Percentiles rank a stretch among this genome's conserved stretches.
phyloP scores from a whole-genome alignment of 2,329 filamentous ascomycete species.

The Claviceps citrina region DNA sequence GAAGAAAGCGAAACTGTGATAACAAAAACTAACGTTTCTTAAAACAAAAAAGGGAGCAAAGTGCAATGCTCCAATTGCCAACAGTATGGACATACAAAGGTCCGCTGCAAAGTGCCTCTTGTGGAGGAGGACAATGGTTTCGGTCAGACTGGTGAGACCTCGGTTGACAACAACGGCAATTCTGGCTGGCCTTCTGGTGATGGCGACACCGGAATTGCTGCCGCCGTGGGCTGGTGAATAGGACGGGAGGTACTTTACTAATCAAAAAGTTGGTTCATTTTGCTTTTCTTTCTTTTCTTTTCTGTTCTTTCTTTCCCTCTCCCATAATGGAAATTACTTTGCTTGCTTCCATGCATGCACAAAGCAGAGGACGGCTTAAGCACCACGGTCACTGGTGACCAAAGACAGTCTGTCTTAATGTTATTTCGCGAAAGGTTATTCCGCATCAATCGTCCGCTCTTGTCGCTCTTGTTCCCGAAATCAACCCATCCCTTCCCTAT shows the following conservation, averaged over 20 bases:
- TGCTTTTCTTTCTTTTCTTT: no score
- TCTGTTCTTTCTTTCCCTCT: no score
- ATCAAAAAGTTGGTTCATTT: background rate
- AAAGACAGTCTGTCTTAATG: no score
- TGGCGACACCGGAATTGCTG: background rate
- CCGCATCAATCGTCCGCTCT: no score
- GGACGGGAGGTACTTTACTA: background rate
- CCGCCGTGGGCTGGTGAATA: background rate
- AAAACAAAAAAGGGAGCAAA: conserved; percentile 25
- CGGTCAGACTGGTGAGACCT: conserved; percentile 4
- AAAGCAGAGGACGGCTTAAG: no score
- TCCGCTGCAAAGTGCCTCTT: conserved; percentile 19
- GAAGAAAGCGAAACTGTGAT: no score
- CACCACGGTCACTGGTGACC: no score
- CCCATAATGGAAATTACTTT: no score
- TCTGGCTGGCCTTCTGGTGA: conserved; percentile 3
- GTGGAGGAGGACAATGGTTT: conserved; percentile 9
- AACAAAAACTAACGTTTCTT: background rate
- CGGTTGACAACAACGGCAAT: conserved; percentile 3
- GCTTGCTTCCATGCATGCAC: no score
- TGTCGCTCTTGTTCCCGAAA: no score
- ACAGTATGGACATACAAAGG: conserved; percentile 24
- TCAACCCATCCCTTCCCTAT: no score
- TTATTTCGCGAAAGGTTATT: no score
- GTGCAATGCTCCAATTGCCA: conserved; percentile 25